A percentile compares a stretch with the other conserved stretches of the same genome.
phyloP scores from a whole-genome alignment of 306 rosid species.

The Quercus wislizeni region DNA sequence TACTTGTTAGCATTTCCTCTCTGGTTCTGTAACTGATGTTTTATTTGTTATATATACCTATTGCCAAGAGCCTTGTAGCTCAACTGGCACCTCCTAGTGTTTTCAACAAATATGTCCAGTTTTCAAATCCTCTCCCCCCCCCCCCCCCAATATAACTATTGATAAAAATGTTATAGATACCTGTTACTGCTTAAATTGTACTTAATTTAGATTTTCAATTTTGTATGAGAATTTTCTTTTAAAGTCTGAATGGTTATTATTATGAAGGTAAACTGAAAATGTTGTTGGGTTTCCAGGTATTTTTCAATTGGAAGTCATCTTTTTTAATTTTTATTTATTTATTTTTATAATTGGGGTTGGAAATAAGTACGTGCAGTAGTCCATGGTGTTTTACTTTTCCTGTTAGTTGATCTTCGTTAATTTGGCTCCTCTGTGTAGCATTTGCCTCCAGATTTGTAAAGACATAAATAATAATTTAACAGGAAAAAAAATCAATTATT shows the following conservation, averaged over 20 bases:
- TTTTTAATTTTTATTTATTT: neutral
- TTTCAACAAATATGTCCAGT: too few relatives aligned
- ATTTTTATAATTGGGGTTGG: neutral
- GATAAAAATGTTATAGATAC: neutral
- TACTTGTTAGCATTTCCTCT: neutral
- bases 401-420: neutral
- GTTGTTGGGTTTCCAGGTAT: neutral
- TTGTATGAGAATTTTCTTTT: neutral
- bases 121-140: too few relatives aligned
- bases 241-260: neutral
- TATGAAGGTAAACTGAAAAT: neutral
- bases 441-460: neutral
- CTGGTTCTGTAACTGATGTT: neutral
- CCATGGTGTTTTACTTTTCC: neutral
- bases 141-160: too few relatives aligned
- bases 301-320: neutral
- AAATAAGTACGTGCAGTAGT: neutral
- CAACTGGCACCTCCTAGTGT: too few relatives aligned
- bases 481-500: neutral
- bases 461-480: neutral
- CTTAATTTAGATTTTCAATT: neutral
- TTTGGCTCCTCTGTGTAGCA: neutral
- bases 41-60: neutral
- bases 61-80: neutral
- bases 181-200: neutral